phyloP scores from a whole-genome alignment of 2,329 filamentous ascomycete genomes.

The Colletotrichum costaricense region DNA sequence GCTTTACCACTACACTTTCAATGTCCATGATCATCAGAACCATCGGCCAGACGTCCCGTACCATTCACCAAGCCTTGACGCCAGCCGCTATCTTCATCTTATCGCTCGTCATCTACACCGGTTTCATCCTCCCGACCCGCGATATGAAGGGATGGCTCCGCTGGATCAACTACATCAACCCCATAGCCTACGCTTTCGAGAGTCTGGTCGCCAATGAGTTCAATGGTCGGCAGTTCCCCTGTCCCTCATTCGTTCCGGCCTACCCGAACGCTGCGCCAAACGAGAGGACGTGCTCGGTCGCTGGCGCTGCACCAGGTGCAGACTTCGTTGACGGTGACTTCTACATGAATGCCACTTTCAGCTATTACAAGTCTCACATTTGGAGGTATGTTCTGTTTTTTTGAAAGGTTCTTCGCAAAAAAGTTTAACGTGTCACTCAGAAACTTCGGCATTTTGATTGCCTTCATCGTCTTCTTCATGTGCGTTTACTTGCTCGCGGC shows the following conservation, averaged over 20 bases:
- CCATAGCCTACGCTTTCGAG: conserved; percentile 71
- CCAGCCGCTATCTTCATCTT: conserved; percentile 63
- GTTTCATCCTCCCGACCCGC: conserved; percentile 57
- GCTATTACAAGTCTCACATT: conserved; percentile 55
- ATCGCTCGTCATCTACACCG: conserved; percentile 65
- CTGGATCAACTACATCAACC: conserved; percentile 69
- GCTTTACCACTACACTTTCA: conserved; percentile 57
- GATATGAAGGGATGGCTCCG: conserved; percentile 54
- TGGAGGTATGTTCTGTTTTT: conserved; percentile 48
- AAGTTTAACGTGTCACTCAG: conserved; percentile 57
- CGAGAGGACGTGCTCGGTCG: conserved; percentile 54
- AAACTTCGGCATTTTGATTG: conserved; percentile 67
- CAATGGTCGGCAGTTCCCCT: conserved; percentile 58
- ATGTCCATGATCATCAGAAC: conserved; percentile 65
- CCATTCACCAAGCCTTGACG: conserved; percentile 63
- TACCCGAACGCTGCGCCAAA: conserved; percentile 37
- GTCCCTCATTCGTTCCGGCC: conserved; percentile 37
- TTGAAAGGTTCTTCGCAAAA: not conserved
- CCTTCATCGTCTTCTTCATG: conserved; percentile 60
- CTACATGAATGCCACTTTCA: conserved; percentile 55
- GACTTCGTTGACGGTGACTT: conserved; percentile 54
- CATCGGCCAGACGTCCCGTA: conserved; percentile 60
- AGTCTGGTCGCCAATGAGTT: conserved; percentile 75
- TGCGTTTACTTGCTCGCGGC: conserved; percentile 59
- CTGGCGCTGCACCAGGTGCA: conserved; percentile 56